Conservation (phyloP, 257 asterid genomes). For the Vinca minor region DNA sequence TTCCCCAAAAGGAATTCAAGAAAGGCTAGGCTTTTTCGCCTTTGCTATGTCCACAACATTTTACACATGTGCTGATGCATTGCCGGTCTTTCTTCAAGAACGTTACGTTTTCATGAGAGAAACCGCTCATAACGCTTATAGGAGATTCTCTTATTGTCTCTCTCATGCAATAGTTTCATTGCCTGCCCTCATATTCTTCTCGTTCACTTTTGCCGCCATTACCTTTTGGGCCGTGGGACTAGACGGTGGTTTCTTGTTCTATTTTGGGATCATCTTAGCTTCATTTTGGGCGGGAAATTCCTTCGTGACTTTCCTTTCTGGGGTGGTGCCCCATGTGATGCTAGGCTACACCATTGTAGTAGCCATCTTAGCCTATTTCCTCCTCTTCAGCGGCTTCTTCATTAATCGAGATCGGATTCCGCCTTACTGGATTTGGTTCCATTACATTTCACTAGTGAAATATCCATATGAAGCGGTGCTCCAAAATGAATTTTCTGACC, state of each 20-base stretch:
- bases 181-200: constrained; percentile 26
- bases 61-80: constrained; percentile 37
- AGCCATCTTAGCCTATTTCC: constrained; percentile 58
- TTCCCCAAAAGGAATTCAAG: constrained; percentile 35
- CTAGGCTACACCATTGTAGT: constrained; percentile 71
- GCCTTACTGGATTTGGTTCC: constrained; percentile 83
- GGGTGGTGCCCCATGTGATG: constrained; percentile 74
- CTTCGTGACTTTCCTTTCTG: constrained; percentile 66
- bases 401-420: constrained; percentile 71
- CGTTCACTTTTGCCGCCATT: constrained; percentile 21
- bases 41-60: constrained; percentile 37
- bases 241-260: constrained; percentile 37
- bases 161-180: constrained; percentile 31
- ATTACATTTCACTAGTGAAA: constrained; percentile 60
- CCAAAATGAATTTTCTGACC: constrained; percentile 57
- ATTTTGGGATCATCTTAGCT: constrained; percentile 43
- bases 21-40: constrained; percentile 29
- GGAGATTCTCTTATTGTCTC: constrained; percentile 28
- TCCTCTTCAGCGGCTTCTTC: constrained; percentile 77
- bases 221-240: constrained; percentile 41
- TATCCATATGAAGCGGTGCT: constrained; percentile 76
- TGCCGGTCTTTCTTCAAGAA: constrained; percentile 32
- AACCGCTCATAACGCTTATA: constrained; percentile 36
- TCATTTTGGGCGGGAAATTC: constrained; percentile 85
- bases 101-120: constrained; percentile 42